Percentiles rank a stretch among this genome's conserved stretches.
These are phyloP conservation scores for Aspergillus quadrilineatus DNA, from an alignment of 2,329 filamentous ascomycete genomes.

Conservation along the genomic window DNA sequence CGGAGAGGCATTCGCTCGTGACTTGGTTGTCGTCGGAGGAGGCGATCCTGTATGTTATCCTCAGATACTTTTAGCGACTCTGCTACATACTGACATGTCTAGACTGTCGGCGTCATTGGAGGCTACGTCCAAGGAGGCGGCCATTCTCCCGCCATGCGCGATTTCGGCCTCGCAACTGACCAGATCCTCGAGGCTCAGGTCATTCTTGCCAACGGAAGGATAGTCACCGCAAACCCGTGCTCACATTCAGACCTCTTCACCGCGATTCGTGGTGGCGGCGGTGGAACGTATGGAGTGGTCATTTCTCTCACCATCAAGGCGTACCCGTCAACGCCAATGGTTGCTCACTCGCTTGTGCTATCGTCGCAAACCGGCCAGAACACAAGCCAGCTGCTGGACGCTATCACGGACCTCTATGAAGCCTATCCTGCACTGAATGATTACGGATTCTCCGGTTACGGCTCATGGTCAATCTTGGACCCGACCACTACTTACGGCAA, in stretches of 20 bases:
- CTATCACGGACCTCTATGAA: slow-evolving; percentile 13
- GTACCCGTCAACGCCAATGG: slow-evolving; percentile 27
- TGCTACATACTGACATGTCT: neutral
- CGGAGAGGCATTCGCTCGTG: slow-evolving; percentile 6
- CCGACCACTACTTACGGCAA: slow-evolving; percentile 13
- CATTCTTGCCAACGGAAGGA: slow-evolving; percentile 9
- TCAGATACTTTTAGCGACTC: too few relatives aligned
- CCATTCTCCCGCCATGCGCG: slow-evolving; percentile 8
- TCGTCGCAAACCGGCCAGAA: neutral
- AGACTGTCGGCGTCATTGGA: slow-evolving; percentile 13
- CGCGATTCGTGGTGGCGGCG: slow-evolving; percentile 10
- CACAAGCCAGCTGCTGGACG: slow-evolving; percentile 5
- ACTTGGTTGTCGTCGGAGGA: slow-evolving; percentile 10
- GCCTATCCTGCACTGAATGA: slow-evolving; percentile 16
- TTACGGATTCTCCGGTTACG: slow-evolving; percentile 20
- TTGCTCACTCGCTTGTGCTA: slow-evolving; percentile 7
- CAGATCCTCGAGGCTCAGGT: slow-evolving; percentile 11
- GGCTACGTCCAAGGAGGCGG: slow-evolving; percentile 14
- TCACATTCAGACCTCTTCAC: slow-evolving; percentile 6
- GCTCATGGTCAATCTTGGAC: slow-evolving; percentile 15
- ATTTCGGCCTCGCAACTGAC: slow-evolving; percentile 11
- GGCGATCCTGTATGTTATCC: slow-evolving; percentile 4
- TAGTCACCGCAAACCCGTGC: slow-evolving; percentile 5
- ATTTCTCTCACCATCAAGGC: slow-evolving; percentile 8
- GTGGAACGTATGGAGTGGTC: slow-evolving; percentile 13